phyloP scores from a whole-genome alignment of 148 eudicot genomes.

The Simmondsia chinensis region DNA sequence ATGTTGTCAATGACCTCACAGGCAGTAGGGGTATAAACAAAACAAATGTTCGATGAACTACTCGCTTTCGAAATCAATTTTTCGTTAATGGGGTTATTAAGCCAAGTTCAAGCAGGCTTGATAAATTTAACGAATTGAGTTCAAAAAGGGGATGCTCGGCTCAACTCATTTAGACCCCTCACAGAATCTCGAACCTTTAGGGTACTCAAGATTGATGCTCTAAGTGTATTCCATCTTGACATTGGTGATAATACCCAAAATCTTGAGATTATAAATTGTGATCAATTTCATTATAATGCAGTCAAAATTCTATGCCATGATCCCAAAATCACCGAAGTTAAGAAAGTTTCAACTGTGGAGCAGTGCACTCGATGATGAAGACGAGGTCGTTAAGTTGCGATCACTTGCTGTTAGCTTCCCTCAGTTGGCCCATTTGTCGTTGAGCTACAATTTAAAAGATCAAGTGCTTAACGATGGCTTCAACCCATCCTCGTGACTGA shows the following conservation, averaged over 20 bases:
- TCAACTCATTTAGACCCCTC: no score
- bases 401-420: constrained; percentile 40
- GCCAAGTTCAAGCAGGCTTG: no score
- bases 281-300: constrained; percentile 55
- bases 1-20: constrained; percentile 91
- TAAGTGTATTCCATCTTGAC: constrained; percentile 52
- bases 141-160: no score
- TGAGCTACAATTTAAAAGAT: constrained; percentile 43
- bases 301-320: constrained; percentile 48
- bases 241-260: constrained; percentile 47
- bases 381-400: constrained; percentile 46
- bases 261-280: constrained; percentile 46
- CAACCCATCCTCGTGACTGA: constrained; percentile 25
- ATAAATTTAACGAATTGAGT: no score
- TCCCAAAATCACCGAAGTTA: constrained; percentile 38
- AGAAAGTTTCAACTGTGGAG: constrained; percentile 43
- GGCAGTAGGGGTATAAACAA: no score
- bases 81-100: no score
- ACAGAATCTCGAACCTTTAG: constrained; percentile 32
- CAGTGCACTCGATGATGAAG: constrained; percentile 50
- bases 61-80: no score
- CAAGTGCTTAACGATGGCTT: constrained; percentile 31
- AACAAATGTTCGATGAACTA: no score
- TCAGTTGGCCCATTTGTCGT: constrained; percentile 28
- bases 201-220: constrained; percentile 45